Percentiles rank a stretch among this genome's conserved stretches.
These are phyloP conservation scores for Quillaja saponaria DNA, from an alignment of 306 rosid genomes.

Conservation along the genomic window DNA sequence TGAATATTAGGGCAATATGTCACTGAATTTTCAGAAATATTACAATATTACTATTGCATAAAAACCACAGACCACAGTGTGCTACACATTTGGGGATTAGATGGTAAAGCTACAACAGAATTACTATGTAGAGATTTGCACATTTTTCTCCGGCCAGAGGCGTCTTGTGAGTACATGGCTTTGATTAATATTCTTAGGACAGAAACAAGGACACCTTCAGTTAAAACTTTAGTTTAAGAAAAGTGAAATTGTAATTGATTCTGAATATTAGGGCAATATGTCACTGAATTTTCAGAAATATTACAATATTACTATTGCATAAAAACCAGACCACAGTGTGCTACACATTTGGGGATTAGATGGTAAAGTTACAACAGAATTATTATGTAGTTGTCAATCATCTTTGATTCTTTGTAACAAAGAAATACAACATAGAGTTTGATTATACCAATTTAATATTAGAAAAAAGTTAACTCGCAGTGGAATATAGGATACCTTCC, in stretches of 20 bases:
- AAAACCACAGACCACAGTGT: background rate
- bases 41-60: slow-evolving; percentile 5
- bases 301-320: slow-evolving; percentile 1
- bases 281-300: slow-evolving; percentile 3
- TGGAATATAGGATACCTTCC: too few species aligned
- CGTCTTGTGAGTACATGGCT: slow-evolving; percentile 75
- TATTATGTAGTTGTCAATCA: too few species aligned
- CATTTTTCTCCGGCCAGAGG: slow-evolving; percentile 63
- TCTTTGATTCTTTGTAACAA: too few species aligned
- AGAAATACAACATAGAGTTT: too few species aligned
- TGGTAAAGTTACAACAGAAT: background rate
- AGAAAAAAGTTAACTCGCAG: too few species aligned
- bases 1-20: slow-evolving; percentile 12
- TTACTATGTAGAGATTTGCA: slow-evolving; percentile 49
- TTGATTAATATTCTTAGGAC: slow-evolving; percentile 71
- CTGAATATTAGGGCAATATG: slow-evolving; percentile 12
- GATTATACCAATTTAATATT: too few species aligned
- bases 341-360: slow-evolving; percentile 1
- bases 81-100: slow-evolving; percentile 7
- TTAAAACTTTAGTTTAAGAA: background rate
- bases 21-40: background rate
- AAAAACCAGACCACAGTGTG: background rate
- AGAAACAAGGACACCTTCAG: slow-evolving; percentile 78
- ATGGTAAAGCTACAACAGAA: background rate
- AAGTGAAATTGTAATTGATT: background rate